Percentiles rank a stretch among this genome's conserved stretches.
Evolutionary conservation across 345 rosid genomes (phyloP).

Genomic region (Eucalyptus sp.): DNA sequence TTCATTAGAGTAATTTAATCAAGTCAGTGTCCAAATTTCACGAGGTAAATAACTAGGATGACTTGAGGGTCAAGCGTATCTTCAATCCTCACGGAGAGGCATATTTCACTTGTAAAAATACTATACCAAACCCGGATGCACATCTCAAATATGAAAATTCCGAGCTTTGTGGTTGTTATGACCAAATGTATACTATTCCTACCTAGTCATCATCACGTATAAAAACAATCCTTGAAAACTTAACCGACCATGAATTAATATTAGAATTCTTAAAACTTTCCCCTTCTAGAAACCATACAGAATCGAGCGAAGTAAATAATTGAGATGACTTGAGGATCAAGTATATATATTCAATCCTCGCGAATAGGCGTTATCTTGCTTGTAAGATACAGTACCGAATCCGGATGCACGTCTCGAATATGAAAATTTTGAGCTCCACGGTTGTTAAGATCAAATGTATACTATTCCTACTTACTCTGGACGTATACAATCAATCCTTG

Average conservation of each 20-base stretch:
- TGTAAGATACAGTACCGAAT: fast-evolving
- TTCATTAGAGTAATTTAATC: not conserved
- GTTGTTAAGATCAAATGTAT: too few relatives aligned
- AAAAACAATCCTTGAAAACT: not conserved
- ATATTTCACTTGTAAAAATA: too few relatives aligned
- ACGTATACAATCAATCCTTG: too few relatives aligned
- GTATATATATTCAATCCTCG: not conserved
- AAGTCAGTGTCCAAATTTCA: fast-evolving
- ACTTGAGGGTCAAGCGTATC: not conserved
- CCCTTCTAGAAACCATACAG: too few relatives aligned
- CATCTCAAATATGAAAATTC: too few relatives aligned
- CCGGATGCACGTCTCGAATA: fast-evolving
- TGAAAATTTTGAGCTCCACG: not conserved
- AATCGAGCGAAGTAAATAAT: not conserved
- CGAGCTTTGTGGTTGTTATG: not conserved
- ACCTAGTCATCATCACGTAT: not conserved
- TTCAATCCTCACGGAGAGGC: fast-evolving
- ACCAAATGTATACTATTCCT: too few relatives aligned
- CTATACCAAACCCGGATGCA: not conserved
- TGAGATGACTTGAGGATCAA: not conserved
- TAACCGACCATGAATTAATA: not conserved
- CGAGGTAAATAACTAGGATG: fast-evolving
- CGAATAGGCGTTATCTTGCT: too few relatives aligned
- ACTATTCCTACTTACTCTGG: not conserved
- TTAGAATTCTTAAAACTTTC: not conserved